Evolutionary conservation across 306 rosid genomes (phyloP).

Genomic region (Phaseolus lunatus): DNA sequence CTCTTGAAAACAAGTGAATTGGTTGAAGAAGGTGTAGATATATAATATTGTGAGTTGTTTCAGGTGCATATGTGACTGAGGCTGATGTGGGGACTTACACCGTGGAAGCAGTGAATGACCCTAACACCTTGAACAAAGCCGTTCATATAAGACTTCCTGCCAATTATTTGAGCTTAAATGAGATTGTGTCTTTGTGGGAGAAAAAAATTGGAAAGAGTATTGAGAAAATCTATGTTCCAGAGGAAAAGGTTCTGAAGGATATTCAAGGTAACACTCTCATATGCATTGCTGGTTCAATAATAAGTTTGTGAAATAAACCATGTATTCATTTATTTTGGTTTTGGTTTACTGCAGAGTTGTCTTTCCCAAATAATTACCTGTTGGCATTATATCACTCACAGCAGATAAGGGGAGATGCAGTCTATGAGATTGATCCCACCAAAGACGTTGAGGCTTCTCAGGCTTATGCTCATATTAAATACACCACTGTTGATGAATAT

Average conservation of each 20-base stretch:
- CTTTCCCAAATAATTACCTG: constrained; percentile 45
- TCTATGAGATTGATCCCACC: constrained; percentile 55
- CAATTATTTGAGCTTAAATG: constrained; percentile 48
- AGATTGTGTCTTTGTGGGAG: constrained; percentile 57
- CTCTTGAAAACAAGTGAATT: no score
- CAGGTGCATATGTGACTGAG: constrained; percentile 51
- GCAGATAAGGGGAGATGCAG: constrained; percentile 54
- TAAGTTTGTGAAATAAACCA: background rate
- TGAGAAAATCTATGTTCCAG: constrained; percentile 47
- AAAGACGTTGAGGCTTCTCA: constrained; percentile 52
- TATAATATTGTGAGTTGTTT: background rate
- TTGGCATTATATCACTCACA: constrained; percentile 50
- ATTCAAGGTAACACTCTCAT: constrained; percentile 34
- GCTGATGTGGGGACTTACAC: constrained; percentile 50
- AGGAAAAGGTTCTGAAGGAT: constrained; percentile 54
- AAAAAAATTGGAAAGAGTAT: constrained; percentile 53
- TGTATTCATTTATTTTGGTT: background rate
- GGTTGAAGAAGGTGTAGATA: no score
- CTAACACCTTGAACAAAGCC: constrained; percentile 56
- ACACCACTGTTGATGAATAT: constrained; percentile 49
- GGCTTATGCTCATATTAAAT: constrained; percentile 53
- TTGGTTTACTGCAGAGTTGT: constrained; percentile 41
- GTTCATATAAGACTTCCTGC: constrained; percentile 50
- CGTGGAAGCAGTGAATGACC: constrained; percentile 53
- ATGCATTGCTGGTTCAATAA: no score